Evolutionary conservation across 1,284 basidiomycete species (phyloP).

Genomic region (Stereum hirsutum): DNA sequence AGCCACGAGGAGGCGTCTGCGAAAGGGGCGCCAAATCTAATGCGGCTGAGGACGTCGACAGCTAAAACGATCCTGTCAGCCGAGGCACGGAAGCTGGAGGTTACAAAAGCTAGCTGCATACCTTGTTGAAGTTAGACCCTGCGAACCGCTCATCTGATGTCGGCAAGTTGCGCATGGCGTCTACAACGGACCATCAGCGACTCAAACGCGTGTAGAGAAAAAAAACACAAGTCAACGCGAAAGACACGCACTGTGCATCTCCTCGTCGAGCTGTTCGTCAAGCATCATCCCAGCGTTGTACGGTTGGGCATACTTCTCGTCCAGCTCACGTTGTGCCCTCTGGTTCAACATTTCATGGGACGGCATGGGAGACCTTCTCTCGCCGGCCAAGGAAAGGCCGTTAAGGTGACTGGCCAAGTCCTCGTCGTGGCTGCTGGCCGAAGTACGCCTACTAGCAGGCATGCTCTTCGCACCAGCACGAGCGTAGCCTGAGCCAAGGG

Average conservation of each 20-base stretch:
- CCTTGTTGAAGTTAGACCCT: slow-evolving; percentile 55
- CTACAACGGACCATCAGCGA: slow-evolving; percentile 29
- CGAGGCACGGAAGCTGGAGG: slow-evolving; percentile 1
- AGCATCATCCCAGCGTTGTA: slow-evolving; percentile 82
- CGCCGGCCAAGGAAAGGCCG: slow-evolving; percentile 54
- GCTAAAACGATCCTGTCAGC: slow-evolving; percentile 26
- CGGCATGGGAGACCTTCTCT: slow-evolving; percentile 48
- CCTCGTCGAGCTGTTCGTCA: slow-evolving; percentile 83
- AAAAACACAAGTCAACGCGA: slow-evolving; percentile 13
- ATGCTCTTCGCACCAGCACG: slow-evolving; percentile 77
- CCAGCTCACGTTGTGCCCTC: slow-evolving; percentile 32
- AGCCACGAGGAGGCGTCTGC: slow-evolving; percentile 65
- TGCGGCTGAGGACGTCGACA: slow-evolving; percentile 87
- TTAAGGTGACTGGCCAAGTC: slow-evolving; percentile 70
- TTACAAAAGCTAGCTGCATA: slow-evolving; percentile 23
- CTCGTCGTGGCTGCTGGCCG: slow-evolving; percentile 72
- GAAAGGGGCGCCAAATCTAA: slow-evolving; percentile 87
- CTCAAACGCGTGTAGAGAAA: too few relatives aligned
- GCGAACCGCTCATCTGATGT: slow-evolving; percentile 85
- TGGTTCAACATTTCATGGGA: slow-evolving; percentile 28
- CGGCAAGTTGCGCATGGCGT: slow-evolving; percentile 86
- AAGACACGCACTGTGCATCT: slow-evolving; percentile 72
- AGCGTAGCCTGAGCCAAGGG: slow-evolving; percentile 34
- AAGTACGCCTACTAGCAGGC: slow-evolving; percentile 79
- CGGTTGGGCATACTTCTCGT: slow-evolving; percentile 46